These are phyloP conservation scores for Termitomyces sp. DNA, from an alignment of 768 basidiomycete species.

Conservation along the genomic window DNA sequence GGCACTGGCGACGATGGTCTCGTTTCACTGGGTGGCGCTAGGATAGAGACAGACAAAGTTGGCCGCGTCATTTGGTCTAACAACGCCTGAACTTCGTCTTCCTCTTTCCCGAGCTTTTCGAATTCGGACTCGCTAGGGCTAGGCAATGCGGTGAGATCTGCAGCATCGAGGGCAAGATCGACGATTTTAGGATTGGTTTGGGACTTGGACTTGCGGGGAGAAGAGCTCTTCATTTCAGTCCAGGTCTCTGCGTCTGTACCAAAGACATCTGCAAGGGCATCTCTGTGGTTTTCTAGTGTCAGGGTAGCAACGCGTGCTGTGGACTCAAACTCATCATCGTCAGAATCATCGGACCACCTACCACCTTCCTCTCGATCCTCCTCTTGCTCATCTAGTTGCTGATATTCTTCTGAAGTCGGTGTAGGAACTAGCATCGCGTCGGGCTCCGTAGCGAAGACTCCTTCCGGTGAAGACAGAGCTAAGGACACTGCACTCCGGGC, in stretches of 20 bases:
- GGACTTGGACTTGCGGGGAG: slow-evolving; percentile 21
- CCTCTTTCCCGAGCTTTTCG: slow-evolving; percentile 29
- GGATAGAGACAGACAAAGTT: slow-evolving; percentile 31
- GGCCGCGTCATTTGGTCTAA: slow-evolving; percentile 36
- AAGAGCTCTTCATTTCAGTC: slow-evolving; percentile 46
- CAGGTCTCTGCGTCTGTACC: slow-evolving; percentile 65
- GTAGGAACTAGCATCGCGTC: not conserved
- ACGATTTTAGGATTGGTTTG: slow-evolving; percentile 44
- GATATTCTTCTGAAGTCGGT: slow-evolving; percentile 24
- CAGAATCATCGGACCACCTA: slow-evolving; percentile 19
- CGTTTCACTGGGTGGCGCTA: slow-evolving; percentile 32
- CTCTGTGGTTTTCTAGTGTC: slow-evolving; percentile 25
- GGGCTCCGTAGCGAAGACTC: not conserved
- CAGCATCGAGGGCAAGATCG: slow-evolving; percentile 48
- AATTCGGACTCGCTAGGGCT: slow-evolving; percentile 21
- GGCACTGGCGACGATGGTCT: slow-evolving; percentile 29
- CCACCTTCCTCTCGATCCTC: slow-evolving; percentile 1
- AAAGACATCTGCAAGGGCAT: slow-evolving; percentile 61
- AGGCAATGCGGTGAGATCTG: slow-evolving; percentile 28
- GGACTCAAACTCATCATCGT: slow-evolving; percentile 35
- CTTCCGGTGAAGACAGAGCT: slow-evolving; percentile 15
- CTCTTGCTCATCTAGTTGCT: slow-evolving; percentile 21
- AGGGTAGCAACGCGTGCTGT: slow-evolving; percentile 35
- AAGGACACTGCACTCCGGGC: slow-evolving; percentile 33
- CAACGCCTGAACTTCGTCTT: slow-evolving; percentile 39